Evolutionary conservation across 176 grass and related monocot genomes (phyloP), one percentile per base, ranked within the genome.

Genomic region (Neostapfia colusana): DNA sequence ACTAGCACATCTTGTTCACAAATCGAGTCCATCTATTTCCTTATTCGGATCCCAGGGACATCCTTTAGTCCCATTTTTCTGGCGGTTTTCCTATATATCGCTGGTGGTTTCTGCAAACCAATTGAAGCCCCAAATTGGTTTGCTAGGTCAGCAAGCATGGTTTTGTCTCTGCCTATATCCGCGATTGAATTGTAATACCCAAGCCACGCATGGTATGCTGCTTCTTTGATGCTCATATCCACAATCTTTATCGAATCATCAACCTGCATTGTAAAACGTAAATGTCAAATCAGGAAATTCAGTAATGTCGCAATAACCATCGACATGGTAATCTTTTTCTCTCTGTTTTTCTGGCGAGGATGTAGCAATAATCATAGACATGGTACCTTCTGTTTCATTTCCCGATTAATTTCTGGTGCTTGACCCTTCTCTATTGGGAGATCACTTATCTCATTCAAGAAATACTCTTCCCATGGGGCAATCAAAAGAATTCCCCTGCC

Each of bases 381-480:
- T 9, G 7, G 7, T 8, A 97, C 95, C 91, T 88, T 93, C 17
- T 84, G 86, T 37, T 91, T 93, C 75, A 87, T 88, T 63, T 91
- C 82, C 77, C 39, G 43, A 63, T 91, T 75, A 51, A 92, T 86
- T 15, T 84, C 49, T 63, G 89, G 95, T 28, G 76, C 69, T 73
- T 49, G 81, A 73, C 36, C 72, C 68, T 86, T 93, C 73, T 91
- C 67, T 54, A 93, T 27, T 1, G 90, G 91, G 6, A 97, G 91
- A 86, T 92, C 87, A 74, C 85, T 78, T 88, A 97, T 77, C 72
- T 93, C 81, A 79, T 90, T 84, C 81, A 97, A 76, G 86, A 97
- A 97, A 86, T 93, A 92, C 54, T 93, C 86, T 88, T 97, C 95
- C 89, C 91, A 97, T 43, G 91, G 89, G 1, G 95, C 95, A 35